Base-by-base conservation (phyloP, 1,284 basidiomycete species). In the Melampsora americana region DNA sequence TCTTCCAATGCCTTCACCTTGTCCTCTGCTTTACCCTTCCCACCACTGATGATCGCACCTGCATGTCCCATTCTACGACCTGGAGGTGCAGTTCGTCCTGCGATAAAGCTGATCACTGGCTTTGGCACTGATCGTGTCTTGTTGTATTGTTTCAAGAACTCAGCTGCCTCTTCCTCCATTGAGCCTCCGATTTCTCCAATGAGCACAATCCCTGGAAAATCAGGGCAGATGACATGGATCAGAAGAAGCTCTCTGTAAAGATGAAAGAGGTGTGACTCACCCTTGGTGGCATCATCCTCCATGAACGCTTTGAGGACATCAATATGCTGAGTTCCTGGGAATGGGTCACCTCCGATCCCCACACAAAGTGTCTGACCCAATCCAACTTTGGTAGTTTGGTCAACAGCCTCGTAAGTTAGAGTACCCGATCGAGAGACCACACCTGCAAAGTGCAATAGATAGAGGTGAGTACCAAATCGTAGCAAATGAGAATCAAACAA, bases 131-230 rank as follows among this genome's bases (percentile, higher is more conserved):
- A 85, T 60, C 91, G 88, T 60, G 91, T 92, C 85, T 92, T 91
- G 88, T 99, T 99, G 87, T 93, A 90, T 84, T 89, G 87, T 83
- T 92, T 90, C 76, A 99, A 86, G 79, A 81, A 82, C 81, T 95
- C 96, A 4, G 96, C 96, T 20, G 96, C 96, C 80, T 99, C 95
- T 84, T 99, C 96, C 85, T 99, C 96, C 95, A 98, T 99, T 23
- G 91, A 90, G 35, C 96, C 96, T 80, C 96, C 96, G 81, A 99
- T 99, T 85, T 99, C 96, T 80, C 96, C 96, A 81, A 99, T 99
- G 80, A 99, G 86, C 75, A 99, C 95, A 79, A 99, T 95, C 81
- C 92, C 92, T 89, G 80, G 61, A n/a, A 11, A 66, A 18, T 70
- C 39, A 26, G 50, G 18, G 3, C 5, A 18, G 28, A 61, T 3